Conservation (phyloP, 805 yeast species). For the Kluyveromyces starmeri region DNA sequence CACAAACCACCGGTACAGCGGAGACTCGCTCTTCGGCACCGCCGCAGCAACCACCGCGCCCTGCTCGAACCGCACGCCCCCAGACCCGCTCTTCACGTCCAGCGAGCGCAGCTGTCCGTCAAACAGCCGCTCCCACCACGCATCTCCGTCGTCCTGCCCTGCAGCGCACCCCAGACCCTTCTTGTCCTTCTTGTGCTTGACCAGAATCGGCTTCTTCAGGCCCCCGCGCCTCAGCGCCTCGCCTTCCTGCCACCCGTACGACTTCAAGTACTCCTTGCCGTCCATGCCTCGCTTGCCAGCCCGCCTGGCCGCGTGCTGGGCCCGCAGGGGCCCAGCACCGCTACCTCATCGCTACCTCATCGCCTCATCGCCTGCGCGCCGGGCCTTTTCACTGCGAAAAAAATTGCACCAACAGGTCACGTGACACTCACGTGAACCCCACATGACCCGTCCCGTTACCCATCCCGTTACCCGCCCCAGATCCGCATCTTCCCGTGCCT, state of each 20-base stretch:
- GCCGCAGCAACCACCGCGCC: constrained; percentile 39
- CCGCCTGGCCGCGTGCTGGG: too few species aligned
- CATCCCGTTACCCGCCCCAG: too few species aligned
- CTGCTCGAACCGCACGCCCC: constrained; percentile 45
- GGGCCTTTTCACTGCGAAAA: too few species aligned
- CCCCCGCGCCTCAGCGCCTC: constrained; percentile 78
- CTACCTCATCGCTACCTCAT: too few species aligned
- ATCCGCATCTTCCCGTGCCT: too few species aligned
- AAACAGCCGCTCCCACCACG: constrained; percentile 96
- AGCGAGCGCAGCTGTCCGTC: constrained; percentile 84
- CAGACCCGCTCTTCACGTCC: constrained; percentile 38
- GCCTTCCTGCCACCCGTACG: constrained; percentile 91
- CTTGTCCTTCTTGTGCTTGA: constrained; percentile 81
- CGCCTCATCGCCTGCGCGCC: too few species aligned
- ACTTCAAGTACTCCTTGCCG: constrained; percentile 58
- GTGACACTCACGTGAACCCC: too few species aligned
- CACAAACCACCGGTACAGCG: constrained; percentile 79
- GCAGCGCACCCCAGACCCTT: constrained; percentile 81
- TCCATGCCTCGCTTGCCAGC: too few species aligned
- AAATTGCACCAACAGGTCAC: too few species aligned
- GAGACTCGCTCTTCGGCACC: constrained; percentile 48
- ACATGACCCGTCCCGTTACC: too few species aligned
- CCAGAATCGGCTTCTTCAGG: constrained; percentile 73
- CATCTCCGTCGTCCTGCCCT: constrained; percentile 60
- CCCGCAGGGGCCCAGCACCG: too few species aligned